These are phyloP conservation scores for Fusarium tanahbumbuense DNA, from an alignment of 2,329 filamentous ascomycete genomes.

Conservation along the genomic window DNA sequence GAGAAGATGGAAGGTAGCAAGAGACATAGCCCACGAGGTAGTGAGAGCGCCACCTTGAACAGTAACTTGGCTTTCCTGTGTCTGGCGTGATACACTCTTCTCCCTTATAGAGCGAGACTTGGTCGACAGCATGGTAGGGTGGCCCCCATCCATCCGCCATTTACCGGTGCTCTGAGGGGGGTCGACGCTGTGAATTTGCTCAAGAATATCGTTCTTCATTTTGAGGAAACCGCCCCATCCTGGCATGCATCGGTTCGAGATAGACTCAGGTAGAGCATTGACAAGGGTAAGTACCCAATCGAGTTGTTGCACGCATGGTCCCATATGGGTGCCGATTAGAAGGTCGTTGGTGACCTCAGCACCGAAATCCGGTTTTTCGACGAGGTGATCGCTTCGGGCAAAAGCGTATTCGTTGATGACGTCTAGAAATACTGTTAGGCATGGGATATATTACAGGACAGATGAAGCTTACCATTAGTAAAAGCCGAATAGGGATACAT, in stretches of 20 bases:
- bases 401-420: conserved; percentile 57
- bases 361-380: conserved; percentile 52
- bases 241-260: conserved; percentile 52
- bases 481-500: conserved; percentile 55
- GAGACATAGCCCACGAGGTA: conserved; percentile 52
- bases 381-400: conserved; percentile 51
- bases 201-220: conserved; percentile 54
- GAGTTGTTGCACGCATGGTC: conserved; percentile 52
- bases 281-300: conserved; percentile 52
- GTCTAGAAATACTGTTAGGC: conserved; percentile 42
- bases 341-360: conserved; percentile 52
- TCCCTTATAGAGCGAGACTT: conserved; percentile 49
- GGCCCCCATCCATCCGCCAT: conserved; percentile 50
- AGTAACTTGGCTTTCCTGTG: conserved; percentile 55
- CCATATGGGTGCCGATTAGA: conserved; percentile 54
- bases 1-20: conserved; percentile 53
- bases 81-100: conserved; percentile 51
- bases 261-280: conserved; percentile 51
- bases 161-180: conserved; percentile 50
- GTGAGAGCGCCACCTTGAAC: conserved; percentile 56
- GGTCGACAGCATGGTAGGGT: conserved; percentile 53
- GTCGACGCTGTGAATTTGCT: conserved; percentile 52
- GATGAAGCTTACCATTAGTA: conserved; percentile 49
- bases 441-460: not conserved
- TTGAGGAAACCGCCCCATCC: conserved; percentile 54